Conservation (phyloP, 306 rosid species). For the Ochetophila trinervis region DNA sequence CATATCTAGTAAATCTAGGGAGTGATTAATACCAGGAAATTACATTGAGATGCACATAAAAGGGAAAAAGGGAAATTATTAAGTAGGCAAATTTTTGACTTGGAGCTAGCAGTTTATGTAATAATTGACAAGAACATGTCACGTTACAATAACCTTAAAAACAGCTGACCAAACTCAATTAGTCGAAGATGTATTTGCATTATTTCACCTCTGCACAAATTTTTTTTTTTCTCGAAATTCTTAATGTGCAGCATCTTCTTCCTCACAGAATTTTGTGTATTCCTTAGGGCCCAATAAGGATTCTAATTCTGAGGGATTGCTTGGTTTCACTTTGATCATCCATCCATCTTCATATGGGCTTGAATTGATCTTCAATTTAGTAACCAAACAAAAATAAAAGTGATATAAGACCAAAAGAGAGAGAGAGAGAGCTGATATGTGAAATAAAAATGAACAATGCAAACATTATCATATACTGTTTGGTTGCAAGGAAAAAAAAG, state of each 20-base stretch:
- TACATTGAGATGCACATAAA: slow-evolving; percentile 25
- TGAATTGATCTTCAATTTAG: slow-evolving; percentile 55
- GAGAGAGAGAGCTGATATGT: too few relatives aligned
- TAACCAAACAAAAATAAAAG: not conserved
- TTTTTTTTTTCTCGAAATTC: slow-evolving; percentile 12
- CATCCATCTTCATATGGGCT: slow-evolving; percentile 93
- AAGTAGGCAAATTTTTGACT: slow-evolving; percentile 3
- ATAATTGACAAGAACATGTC: slow-evolving; percentile 30
- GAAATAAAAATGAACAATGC: too few relatives aligned
- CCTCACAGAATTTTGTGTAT: slow-evolving; percentile 79
- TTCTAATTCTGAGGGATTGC: slow-evolving; percentile 56
- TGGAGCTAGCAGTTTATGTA: slow-evolving; percentile 20
- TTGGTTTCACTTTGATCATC: slow-evolving; percentile 93
- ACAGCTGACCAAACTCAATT: slow-evolving; percentile 23
- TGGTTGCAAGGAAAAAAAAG: too few relatives aligned
- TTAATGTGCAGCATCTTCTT: slow-evolving; percentile 84
- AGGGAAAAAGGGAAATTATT: slow-evolving; percentile 18
- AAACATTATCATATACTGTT: too few relatives aligned
- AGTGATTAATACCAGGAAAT: slow-evolving; percentile 13
- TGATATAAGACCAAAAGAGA: not conserved
- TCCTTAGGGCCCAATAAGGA: slow-evolving; percentile 68
- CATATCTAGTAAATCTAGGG: not conserved
- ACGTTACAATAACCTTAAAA: slow-evolving; percentile 25
- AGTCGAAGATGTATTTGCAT: slow-evolving; percentile 1
- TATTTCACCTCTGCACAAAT: slow-evolving; percentile 2